Conservation (phyloP, 352 stramenopile species). For the Globisporangium middletonii region DNA sequence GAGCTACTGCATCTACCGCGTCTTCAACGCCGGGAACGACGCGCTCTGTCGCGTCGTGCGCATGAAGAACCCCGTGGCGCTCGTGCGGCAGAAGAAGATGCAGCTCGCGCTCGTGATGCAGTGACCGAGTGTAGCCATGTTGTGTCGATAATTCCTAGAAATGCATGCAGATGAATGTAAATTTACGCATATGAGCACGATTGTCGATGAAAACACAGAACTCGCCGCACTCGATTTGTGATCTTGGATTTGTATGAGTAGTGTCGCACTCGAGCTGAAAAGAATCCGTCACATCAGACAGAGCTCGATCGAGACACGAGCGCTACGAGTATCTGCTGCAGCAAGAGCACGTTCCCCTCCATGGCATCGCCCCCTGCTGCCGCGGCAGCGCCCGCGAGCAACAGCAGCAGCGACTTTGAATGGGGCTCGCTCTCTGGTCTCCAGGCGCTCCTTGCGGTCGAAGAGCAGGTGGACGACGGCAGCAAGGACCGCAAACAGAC, state of each 20-base stretch:
- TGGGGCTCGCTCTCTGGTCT: slow-evolving; percentile 59
- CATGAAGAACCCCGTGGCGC: slow-evolving; percentile 78
- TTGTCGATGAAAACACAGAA: too few relatives aligned
- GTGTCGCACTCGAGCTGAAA: background rate
- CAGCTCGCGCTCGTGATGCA: slow-evolving; percentile 78
- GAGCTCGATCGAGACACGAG: background rate
- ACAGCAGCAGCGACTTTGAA: background rate
- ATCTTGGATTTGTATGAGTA: too few relatives aligned
- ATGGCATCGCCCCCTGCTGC: background rate
- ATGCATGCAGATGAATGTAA: background rate
- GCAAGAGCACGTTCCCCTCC: background rate
- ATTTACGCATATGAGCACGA: background rate
- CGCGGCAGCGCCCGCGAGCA: background rate
- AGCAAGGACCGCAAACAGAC: slow-evolving; percentile 38
- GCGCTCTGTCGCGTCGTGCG: slow-evolving; percentile 68
- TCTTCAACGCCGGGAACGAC: slow-evolving; percentile 78
- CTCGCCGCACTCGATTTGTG: too few relatives aligned
- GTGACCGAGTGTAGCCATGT: slow-evolving; percentile 13
- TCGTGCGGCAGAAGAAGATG: slow-evolving; percentile 81
- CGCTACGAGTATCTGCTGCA: background rate
- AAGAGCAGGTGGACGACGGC: slow-evolving; percentile 29
- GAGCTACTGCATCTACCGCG: slow-evolving; percentile 79
- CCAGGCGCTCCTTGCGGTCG: slow-evolving; percentile 28
- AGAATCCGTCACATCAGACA: background rate
- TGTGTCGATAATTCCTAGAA: background rate